phyloP scores from a whole-genome alignment of 2,329 filamentous ascomycete species.

The Aspergillus glaucus region DNA sequence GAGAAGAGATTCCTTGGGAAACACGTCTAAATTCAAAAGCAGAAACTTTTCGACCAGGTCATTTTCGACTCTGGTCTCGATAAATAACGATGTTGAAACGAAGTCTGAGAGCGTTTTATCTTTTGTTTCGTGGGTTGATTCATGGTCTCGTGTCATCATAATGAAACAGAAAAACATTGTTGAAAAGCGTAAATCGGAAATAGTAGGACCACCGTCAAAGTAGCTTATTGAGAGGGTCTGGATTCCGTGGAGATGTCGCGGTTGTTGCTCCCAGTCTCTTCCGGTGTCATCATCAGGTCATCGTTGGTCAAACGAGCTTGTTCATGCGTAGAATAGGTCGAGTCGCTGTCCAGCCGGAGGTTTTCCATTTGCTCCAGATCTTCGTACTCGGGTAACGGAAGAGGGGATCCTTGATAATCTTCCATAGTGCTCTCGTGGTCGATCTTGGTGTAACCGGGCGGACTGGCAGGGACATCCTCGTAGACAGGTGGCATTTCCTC shows the following conservation, averaged over 20 bases:
- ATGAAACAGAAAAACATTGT: too few relatives aligned
- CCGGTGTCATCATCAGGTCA: constrained; percentile 20
- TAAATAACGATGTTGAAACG: neutral
- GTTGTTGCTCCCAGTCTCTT: constrained; percentile 5
- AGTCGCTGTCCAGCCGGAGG: constrained; percentile 26
- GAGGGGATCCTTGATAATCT: constrained; percentile 41
- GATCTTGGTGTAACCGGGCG: constrained; percentile 59
- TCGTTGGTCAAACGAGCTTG: constrained; percentile 27
- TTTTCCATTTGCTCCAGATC: constrained; percentile 43
- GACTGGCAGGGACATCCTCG: constrained; percentile 82
- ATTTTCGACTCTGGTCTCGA: neutral
- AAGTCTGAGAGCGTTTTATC: neutral
- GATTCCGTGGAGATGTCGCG: neutral
- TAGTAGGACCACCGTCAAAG: neutral
- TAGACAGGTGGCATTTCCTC: constrained; percentile 93
- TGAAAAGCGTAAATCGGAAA: neutral
- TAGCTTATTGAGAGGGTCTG: neutral
- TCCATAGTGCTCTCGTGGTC: constrained; percentile 39
- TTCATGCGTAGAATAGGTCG: constrained; percentile 24
- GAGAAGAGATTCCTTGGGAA: neutral
- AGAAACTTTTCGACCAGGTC: constrained; percentile 5
- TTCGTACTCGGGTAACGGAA: constrained; percentile 37
- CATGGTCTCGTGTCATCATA: neutral
- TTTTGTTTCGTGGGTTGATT: neutral
- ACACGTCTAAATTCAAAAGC: neutral